phyloP scores from a whole-genome alignment of 2,329 filamentous ascomycete genomes.

The Reticulascus tulasneorum region DNA sequence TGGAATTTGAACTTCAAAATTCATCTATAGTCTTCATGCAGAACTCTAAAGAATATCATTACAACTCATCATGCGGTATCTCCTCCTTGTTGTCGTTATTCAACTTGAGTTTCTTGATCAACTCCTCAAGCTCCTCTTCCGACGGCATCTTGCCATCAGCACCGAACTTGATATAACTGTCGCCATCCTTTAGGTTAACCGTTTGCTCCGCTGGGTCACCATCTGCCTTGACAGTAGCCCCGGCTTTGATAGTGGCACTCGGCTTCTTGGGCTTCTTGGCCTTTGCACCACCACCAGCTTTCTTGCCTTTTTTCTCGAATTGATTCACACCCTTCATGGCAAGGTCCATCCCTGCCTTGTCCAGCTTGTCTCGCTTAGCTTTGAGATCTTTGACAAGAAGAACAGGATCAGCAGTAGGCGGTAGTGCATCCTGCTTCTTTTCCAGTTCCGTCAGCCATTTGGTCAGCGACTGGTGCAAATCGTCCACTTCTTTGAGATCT shows the following conservation, averaged over 20 bases:
- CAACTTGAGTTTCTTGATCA: conserved; percentile 33
- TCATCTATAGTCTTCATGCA: not conserved
- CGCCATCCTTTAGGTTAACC: conserved; percentile 34
- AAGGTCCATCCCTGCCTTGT: conserved; percentile 65
- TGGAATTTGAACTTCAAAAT: conserved; percentile 5
- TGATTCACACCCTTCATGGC: conserved; percentile 64
- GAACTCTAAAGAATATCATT: conserved; percentile 7
- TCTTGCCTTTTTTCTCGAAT: conserved; percentile 44
- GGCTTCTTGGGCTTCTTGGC: conserved; percentile 41
- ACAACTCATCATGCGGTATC: conserved; percentile 32
- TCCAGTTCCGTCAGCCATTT: conserved; percentile 75
- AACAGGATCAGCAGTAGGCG: conserved; percentile 67
- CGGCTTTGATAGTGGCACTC: conserved; percentile 29
- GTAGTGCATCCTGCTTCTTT: conserved; percentile 66
- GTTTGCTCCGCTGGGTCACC: conserved; percentile 31
- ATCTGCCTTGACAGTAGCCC: too few relatives aligned
- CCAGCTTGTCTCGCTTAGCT: conserved; percentile 65
- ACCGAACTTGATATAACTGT: conserved; percentile 24
- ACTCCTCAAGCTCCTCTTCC: conserved; percentile 48
- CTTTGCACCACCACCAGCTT: conserved; percentile 31
- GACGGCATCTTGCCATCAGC: conserved; percentile 26
- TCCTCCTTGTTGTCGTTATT: conserved; percentile 23
- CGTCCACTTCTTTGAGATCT: conserved; percentile 65
- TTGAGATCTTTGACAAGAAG: conserved; percentile 70
- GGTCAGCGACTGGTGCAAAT: conserved; percentile 56